Base-by-base conservation (phyloP, 1,139 yeast species). In the Taiozyma sp. region DNA sequence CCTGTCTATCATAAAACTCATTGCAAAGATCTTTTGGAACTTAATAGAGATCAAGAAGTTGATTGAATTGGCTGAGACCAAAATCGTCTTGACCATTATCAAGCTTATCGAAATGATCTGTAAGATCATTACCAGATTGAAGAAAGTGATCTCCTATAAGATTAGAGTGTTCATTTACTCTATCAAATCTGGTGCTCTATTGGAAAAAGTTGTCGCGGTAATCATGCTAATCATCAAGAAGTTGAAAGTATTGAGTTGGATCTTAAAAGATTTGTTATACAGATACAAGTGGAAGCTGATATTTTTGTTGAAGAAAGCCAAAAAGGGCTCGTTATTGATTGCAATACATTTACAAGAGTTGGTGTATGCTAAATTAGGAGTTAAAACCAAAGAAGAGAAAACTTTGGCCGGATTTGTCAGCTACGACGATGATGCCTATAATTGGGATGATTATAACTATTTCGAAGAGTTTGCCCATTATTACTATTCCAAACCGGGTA, bases 371-470 rank as follows among this genome's bases (percentile, higher is more conserved):
- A 49, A 46, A 30, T 30, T 55, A 7, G 54, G 53, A 3, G 41
- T 44, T 28, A 41, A 44, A 42, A 42, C 46, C 8, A 47, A 44
- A 29, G 48, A 57, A n/a, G 47, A 49, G 12, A 48, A 50, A 34
- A 45, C 48, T 43, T 36, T 49, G 36, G 19, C 46, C 32, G 39
- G 47, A 51, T 49, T 54, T 36, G 40, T 49, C 5, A 29, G 44
- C 16, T 45, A 41, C 38, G 54, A 54, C 42, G 57, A 49, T 39
- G 53, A 52, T 45, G 46, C 46, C 29, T 42, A 50, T 27, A 44
- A 50, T 24, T 55, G 49, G 48, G 54, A 50, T 46, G 64, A 59
- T 45, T 55, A 51, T 36, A 54, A 54, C 30, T 59, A 58, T 44
- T 57, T 52, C 36, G 51, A 56, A 42, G 49, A 55, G 9, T 60